Percentiles rank a stretch among this genome's conserved stretches.
phyloP scores from a whole-genome alignment of 345 rosid genomes.

The Salix viminalis region DNA sequence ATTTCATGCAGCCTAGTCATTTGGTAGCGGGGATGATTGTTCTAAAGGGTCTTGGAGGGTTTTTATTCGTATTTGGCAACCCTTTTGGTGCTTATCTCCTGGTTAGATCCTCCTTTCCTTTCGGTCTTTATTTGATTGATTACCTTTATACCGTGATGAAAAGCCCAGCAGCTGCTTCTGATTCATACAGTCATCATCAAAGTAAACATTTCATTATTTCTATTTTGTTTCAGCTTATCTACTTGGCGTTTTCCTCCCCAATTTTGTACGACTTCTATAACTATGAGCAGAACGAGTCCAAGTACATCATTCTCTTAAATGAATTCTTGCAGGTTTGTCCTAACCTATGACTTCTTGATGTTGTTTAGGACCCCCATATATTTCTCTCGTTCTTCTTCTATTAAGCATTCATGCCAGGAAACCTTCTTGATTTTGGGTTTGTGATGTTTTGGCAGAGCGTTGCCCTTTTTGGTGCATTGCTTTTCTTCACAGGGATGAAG shows the following conservation, averaged over 20 bases:
- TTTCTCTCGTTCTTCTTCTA: not conserved
- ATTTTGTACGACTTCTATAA: conserved; percentile 85
- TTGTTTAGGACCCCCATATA: not conserved
- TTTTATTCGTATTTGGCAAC: conserved; percentile 73
- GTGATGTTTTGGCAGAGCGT: conserved; percentile 44
- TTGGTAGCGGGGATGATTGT: conserved; percentile 28
- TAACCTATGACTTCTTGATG: not conserved
- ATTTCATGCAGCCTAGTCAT: conserved; percentile 46
- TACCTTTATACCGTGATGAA: not conserved
- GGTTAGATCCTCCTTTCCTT: conserved; percentile 17
- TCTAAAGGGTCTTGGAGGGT: conserved; percentile 71
- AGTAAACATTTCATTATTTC: not conserved
- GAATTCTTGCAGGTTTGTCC: conserved; percentile 65
- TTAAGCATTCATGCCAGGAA: not conserved
- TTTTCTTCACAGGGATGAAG: conserved; percentile 87
- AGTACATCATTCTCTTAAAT: conserved; percentile 41
- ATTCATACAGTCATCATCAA: not conserved
- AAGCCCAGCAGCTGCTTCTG: not conserved
- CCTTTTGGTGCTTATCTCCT: conserved; percentile 45
- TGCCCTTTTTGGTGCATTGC: conserved; percentile 82
- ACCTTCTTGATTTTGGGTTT: not conserved
- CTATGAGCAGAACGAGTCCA: conserved; percentile 42
- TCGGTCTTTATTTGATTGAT: not conserved
- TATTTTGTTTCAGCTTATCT: conserved; percentile 44
- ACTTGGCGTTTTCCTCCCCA: conserved; percentile 56